phyloP scores from a whole-genome alignment of 2,329 filamentous ascomycete species.

The Fusarium poae region DNA sequence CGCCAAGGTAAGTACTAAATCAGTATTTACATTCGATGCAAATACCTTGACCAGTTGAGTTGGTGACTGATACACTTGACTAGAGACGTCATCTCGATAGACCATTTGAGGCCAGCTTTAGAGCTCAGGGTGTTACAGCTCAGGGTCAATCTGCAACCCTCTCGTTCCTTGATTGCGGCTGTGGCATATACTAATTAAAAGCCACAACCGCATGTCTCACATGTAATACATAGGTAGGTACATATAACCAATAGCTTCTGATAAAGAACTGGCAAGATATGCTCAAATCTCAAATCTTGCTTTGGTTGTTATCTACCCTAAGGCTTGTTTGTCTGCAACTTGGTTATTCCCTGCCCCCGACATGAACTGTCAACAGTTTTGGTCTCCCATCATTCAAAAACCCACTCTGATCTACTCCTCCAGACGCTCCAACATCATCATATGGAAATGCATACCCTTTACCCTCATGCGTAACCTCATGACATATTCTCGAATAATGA shows the following conservation, averaged over 20 bases:
- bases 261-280: not conserved
- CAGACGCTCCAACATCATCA: slow-evolving; percentile 73
- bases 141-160: slow-evolving; percentile 18
- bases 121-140: not conserved
- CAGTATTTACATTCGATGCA: not conserved
- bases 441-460: slow-evolving; percentile 79
- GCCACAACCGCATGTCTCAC: slow-evolving; percentile 26
- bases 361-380: slow-evolving; percentile 66
- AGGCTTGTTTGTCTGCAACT: not conserved
- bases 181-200: slow-evolving; percentile 19
- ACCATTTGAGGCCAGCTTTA: not conserved
- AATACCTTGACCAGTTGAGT: not conserved
- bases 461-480: slow-evolving; percentile 69
- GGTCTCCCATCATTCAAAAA: slow-evolving; percentile 70
- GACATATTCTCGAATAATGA: slow-evolving; percentile 75
- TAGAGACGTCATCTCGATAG: not conserved
- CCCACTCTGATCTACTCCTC: slow-evolving; percentile 71
- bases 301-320: not conserved
- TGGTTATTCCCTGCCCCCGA: slow-evolving; percentile 58
- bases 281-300: too few species aligned
- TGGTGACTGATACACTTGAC: not conserved
- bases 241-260: not conserved
- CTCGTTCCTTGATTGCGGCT: slow-evolving; percentile 24
- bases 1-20: not conserved
- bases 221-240: too few species aligned